Evolutionary conservation across 257 asterid genomes (phyloP).

Genomic region (Solanum medicagineum): DNA sequence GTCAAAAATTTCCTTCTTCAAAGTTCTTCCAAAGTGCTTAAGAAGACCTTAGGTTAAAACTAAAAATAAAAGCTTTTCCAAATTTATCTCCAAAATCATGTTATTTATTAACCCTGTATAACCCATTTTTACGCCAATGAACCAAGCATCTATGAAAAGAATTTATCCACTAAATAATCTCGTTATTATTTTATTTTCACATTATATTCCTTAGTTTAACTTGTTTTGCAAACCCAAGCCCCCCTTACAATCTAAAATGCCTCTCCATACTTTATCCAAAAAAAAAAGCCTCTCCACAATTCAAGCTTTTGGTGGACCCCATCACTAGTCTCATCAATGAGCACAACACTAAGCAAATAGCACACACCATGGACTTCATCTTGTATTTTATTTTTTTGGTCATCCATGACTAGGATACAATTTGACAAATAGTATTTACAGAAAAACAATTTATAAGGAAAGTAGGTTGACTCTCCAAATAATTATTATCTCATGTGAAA

Average conservation of each 20-base stretch:
- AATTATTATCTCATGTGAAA: not conserved
- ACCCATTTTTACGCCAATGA: not conserved
- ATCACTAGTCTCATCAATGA: not conserved
- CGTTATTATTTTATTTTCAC: not conserved
- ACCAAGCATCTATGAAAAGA: not conserved
- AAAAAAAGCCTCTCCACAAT: not conserved
- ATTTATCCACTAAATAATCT: not conserved
- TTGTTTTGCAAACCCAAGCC: not conserved
- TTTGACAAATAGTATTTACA: not conserved
- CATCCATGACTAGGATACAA: not conserved
- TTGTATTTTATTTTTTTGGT: not conserved
- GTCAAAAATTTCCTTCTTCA: not conserved
- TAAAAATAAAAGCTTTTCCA: not conserved
- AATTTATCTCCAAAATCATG: not conserved
- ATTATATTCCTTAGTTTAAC: not conserved
- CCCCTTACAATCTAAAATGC: not conserved
- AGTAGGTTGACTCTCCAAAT: not conserved
- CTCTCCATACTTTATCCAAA: not conserved
- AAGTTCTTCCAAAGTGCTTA: not conserved
- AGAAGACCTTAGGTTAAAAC: not conserved
- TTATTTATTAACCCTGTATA: not conserved
- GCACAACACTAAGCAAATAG: not conserved
- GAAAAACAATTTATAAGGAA: not conserved
- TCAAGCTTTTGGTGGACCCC: not conserved
- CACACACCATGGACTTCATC: not conserved